Evolutionary conservation across 768 basidiomycete genomes (phyloP).

Genomic region (Russula foetens): DNA sequence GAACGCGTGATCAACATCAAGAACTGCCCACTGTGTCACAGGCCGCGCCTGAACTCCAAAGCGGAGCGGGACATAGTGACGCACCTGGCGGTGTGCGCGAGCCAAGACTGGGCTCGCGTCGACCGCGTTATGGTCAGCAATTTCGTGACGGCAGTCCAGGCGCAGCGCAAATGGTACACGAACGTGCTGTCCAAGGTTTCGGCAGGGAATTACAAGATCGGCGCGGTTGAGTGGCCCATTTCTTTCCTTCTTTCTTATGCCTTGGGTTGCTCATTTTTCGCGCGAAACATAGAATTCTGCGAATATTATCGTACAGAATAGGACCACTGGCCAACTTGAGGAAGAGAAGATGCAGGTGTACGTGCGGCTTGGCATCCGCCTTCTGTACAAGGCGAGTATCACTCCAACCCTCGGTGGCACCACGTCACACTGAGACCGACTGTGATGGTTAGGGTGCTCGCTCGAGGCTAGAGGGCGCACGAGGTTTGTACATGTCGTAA

Average conservation of each 20-base stretch:
- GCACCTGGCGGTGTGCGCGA: conserved; percentile 94
- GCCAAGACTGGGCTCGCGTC: conserved; percentile 84
- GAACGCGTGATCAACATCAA: conserved; percentile 94
- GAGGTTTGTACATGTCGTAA: conserved; percentile 44
- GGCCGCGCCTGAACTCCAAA: conserved; percentile 75
- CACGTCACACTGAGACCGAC: background rate
- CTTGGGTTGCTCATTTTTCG: background rate
- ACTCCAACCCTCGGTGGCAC: background rate
- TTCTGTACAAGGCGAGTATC: conserved; percentile 68
- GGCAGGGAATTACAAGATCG: conserved; percentile 80
- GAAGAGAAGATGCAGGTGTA: conserved; percentile 99
- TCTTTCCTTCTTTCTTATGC: background rate
- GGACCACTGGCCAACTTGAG: conserved; percentile 82
- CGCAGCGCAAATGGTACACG: conserved; percentile 96
- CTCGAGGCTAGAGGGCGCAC: conserved; percentile 79
- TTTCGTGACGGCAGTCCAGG: conserved; percentile 90
- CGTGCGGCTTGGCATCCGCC: conserved; percentile 83
- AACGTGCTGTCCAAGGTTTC: conserved; percentile 83
- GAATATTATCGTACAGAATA: conserved; percentile 96
- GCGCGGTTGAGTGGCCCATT: conserved; percentile 60
- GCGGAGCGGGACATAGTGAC: conserved; percentile 94
- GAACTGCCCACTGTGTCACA: conserved; percentile 90
- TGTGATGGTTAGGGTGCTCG: conserved; percentile 55
- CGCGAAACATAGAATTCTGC: conserved; percentile 67
- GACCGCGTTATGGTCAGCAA: conserved; percentile 88